phyloP scores from a whole-genome alignment of 805 yeast genomes.

The Maudiozyma serrabonitensis region DNA sequence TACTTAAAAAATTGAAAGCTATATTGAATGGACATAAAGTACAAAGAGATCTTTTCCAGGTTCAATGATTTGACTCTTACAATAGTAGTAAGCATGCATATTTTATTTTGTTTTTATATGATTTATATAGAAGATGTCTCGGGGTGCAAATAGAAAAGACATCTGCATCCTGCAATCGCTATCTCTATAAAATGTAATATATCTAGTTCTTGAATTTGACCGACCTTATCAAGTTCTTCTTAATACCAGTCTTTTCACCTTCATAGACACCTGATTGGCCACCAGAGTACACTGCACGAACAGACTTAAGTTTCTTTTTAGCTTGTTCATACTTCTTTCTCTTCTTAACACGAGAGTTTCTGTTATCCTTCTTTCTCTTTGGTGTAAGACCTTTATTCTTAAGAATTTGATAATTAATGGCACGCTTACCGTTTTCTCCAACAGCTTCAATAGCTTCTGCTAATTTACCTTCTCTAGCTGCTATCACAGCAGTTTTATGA shows the following conservation, averaged over 20 bases:
- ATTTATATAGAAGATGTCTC: neutral
- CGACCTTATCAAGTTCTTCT: conserved; percentile 83
- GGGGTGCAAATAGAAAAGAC: neutral
- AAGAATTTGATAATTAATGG: conserved; percentile 85
- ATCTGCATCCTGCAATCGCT: neutral
- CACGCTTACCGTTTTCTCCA: conserved; percentile 84
- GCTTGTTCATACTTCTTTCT: conserved; percentile 94
- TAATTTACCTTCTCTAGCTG: conserved; percentile 77
- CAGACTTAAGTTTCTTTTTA: conserved; percentile 82
- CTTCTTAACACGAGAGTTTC: conserved; percentile 97
- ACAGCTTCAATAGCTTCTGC: conserved; percentile 54
- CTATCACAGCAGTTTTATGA: conserved; percentile 61
- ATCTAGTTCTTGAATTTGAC: conserved; percentile 45
- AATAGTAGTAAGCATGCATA: neutral
- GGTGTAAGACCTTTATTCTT: conserved; percentile 96
- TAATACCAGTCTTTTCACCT: conserved; percentile 96
- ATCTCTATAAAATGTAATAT: neutral
- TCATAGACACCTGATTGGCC: conserved; percentile 68
- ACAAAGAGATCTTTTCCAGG: neutral
- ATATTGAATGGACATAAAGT: neutral
- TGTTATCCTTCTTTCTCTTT: conserved; percentile 82
- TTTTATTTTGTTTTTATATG: neutral
- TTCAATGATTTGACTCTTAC: too few relatives aligned
- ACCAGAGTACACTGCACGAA: conserved; percentile 76
- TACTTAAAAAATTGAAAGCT: conserved; percentile 6